phyloP scores from a whole-genome alignment of 345 rosid species.

The thale cress (Arabidopsis thaliana) region TAIR10.1 NC_003070.9:3268001-3268500 shows the following conservation, averaged over 20 bases:
- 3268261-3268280: background rate
- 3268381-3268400: constrained; percentile 49
- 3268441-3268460: constrained; percentile 71
- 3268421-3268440: constrained; percentile 72
- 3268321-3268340: constrained; percentile 59
- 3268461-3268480: constrained; percentile 75
- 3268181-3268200: background rate
- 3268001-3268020: constrained; percentile 85
- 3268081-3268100: constrained; percentile 78
- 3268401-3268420: constrained; percentile 50
- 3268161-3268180: background rate
- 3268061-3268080: constrained; percentile 89
- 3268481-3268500: constrained; percentile 90
- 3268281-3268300: constrained; percentile 41
- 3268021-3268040: constrained; percentile 91
- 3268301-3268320: constrained; percentile 79
- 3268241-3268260: background rate
- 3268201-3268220: background rate
- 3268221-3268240: background rate
- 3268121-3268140: constrained; percentile 18
- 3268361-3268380: constrained; percentile 64
- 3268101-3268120: constrained; percentile 76
- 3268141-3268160: background rate
- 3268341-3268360: constrained; percentile 62
- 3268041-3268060: constrained; percentile 82